Conservation (phyloP, 768 basidiomycete genomes). For the Sporobolomyces phaffii region DNA sequence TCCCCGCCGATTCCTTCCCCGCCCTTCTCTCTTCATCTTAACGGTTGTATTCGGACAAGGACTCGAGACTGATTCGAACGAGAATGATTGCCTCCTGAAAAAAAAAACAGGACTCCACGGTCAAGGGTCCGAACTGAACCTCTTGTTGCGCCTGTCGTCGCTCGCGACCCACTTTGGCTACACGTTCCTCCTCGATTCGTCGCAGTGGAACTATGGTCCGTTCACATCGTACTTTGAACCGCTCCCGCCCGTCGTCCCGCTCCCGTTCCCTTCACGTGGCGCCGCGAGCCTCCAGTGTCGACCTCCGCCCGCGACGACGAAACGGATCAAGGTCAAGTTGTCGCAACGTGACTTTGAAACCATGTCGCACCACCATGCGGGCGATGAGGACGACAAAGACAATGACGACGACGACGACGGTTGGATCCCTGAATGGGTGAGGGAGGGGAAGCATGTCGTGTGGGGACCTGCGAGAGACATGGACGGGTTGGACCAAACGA, state of each 20-base stretch:
- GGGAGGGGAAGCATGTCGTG: conserved; percentile 7
- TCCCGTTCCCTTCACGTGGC: background rate
- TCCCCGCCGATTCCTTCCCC: background rate
- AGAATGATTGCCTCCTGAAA: too few species aligned
- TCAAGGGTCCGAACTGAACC: conserved; percentile 29
- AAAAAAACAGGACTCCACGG: conserved; percentile 24
- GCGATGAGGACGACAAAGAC: background rate
- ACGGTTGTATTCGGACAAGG: too few species aligned
- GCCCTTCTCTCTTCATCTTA: background rate
- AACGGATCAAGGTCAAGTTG: conserved; percentile 1
- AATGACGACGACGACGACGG: background rate
- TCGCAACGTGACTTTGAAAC: background rate
- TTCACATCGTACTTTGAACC: conserved; percentile 25
- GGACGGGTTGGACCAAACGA: conserved; percentile 25
- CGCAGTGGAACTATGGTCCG: conserved; percentile 33
- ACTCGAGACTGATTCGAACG: background rate
- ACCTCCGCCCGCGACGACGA: background rate
- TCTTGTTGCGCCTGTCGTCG: conserved; percentile 22
- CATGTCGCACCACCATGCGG: background rate
- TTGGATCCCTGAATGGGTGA: conserved; percentile 10
- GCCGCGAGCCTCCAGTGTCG: background rate
- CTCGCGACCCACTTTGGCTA: conserved; percentile 26
- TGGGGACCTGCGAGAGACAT: conserved; percentile 24
- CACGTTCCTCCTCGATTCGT: conserved; percentile 23
- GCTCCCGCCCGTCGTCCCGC: background rate